Evolutionary conservation across 2,329 filamentous ascomycete genomes (phyloP), one percentile per base, ranked within the genome.

Genomic region (Trichoderma polysporum): DNA sequence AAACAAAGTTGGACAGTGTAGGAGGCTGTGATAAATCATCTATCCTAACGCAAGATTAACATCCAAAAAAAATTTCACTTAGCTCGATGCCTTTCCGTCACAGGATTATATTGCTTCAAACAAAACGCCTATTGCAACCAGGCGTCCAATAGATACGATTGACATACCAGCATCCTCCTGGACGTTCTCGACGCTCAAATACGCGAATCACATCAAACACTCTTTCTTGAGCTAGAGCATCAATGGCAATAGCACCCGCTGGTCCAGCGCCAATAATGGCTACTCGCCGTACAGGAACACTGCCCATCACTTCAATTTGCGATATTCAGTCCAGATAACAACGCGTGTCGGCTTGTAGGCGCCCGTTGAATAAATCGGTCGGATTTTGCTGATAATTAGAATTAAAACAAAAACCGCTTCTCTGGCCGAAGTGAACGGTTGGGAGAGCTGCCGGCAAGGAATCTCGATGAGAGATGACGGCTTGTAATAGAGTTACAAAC

Each of bases 261-360:
- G 88, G 87, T 6, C 87, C 87, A 2, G 86, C 81, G 7, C 87
- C 87, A 70, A 90, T 86, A 6, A 90, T 81, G 19, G 87, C 87
- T 13, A 90, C 82, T 35, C 78, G 74, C 62, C 76, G 78, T 5
- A 74, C 58, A 17, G 68, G 35, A 31, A 58, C 19, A 54, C 70
- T 53, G 2, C 67, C 56, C 69, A 71, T 72, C 17, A 27, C 17
- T 29, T 31, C 2, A 41, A 10, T 13, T 50, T 22, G 41, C n/a
- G 12, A 45, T 22, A 3, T 12, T 4, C 5, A 22, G 22, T 45
- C 19, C n/a, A 45, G 5, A 12, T 22, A 1, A 8, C 33, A 12
- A 9, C 13, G 33, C 33, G 33, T 5, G 2, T 45, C 10, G 2
- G 12, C n/a, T 45, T 22, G n/a, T 10, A 45, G n/a, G 22, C 19